Evolutionary conservation across 257 asterid genomes (phyloP).

Genomic region (Solanum ossicruentum): DNA sequence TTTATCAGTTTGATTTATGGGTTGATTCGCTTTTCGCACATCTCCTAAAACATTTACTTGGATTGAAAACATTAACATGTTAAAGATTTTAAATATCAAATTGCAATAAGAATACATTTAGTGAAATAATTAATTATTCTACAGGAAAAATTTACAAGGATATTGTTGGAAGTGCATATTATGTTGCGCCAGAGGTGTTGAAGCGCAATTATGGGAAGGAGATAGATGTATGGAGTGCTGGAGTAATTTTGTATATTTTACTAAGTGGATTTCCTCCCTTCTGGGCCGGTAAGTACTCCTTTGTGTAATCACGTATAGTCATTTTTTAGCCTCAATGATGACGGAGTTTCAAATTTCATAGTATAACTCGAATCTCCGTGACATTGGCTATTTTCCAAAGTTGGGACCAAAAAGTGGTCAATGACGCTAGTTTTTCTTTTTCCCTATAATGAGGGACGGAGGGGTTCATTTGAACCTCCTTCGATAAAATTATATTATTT

Average conservation of each 20-base stretch:
- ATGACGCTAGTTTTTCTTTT: not conserved
- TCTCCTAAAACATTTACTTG: not conserved
- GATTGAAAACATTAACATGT: not conserved
- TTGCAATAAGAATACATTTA: not conserved
- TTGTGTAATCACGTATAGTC: not conserved
- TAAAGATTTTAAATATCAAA: not conserved
- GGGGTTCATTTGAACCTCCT: no score
- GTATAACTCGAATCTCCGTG: not conserved
- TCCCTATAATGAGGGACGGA: no score
- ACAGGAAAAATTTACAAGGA: slow-evolving; percentile 18
- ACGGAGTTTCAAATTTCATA: not conserved
- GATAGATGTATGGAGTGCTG: slow-evolving; percentile 37
- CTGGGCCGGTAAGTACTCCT: slow-evolving; percentile 10
- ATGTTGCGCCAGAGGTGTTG: slow-evolving; percentile 32
- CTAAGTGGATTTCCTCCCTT: slow-evolving; percentile 31
- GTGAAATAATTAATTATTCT: not conserved
- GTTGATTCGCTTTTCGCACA: no score
- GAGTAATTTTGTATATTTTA: slow-evolving; percentile 30
- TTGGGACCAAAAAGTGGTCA: not conserved
- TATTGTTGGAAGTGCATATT: slow-evolving; percentile 30
- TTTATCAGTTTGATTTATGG: no score
- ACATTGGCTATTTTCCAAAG: not conserved
- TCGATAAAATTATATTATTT: no score
- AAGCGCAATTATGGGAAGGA: slow-evolving; percentile 19
- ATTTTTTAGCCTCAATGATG: not conserved